These are phyloP conservation scores for Tetragonia tetragonoides DNA, from an alignment of 148 eudicot species.

Conservation along the genomic window DNA sequence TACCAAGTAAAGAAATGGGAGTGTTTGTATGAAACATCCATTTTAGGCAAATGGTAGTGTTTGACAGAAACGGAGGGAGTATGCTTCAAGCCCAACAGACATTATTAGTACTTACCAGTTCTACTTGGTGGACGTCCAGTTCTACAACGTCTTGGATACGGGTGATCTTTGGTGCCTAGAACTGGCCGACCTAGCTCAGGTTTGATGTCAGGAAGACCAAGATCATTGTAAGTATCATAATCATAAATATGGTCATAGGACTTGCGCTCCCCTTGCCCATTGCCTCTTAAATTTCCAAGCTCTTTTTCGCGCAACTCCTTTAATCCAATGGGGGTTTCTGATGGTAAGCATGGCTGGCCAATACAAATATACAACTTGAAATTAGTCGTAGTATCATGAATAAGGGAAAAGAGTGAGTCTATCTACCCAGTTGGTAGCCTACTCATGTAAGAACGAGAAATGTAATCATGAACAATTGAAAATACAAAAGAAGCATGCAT, in stretches of 20 bases:
- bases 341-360: slow-evolving; percentile 17
- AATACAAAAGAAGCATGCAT: too few species aligned
- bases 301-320: slow-evolving; percentile 32
- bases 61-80: too few species aligned
- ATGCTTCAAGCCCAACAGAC: too few species aligned
- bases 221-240: slow-evolving; percentile 43
- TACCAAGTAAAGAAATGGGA: too few species aligned
- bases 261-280: slow-evolving; percentile 33
- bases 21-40: too few species aligned
- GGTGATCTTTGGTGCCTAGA: slow-evolving; percentile 36
- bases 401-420: too few species aligned
- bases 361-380: too few species aligned
- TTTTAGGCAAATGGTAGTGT: too few species aligned
- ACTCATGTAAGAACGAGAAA: too few species aligned
- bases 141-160: slow-evolving; percentile 51
- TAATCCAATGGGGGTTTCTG: slow-evolving; percentile 32
- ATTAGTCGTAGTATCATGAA: too few species aligned
- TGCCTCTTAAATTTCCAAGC: slow-evolving; percentile 37
- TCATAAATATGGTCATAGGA: slow-evolving; percentile 41
- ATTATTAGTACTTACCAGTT: slow-evolving; percentile 25
- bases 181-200: slow-evolving; percentile 25
- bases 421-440: too few species aligned
- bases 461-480: too few species aligned
- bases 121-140: slow-evolving; percentile 35
- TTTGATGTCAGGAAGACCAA: slow-evolving; percentile 35